A percentile compares a stretch with the other conserved stretches of the same genome.
These are phyloP conservation scores for Cucumis hystrix DNA, from an alignment of 306 rosid genomes.

Conservation along the genomic window DNA sequence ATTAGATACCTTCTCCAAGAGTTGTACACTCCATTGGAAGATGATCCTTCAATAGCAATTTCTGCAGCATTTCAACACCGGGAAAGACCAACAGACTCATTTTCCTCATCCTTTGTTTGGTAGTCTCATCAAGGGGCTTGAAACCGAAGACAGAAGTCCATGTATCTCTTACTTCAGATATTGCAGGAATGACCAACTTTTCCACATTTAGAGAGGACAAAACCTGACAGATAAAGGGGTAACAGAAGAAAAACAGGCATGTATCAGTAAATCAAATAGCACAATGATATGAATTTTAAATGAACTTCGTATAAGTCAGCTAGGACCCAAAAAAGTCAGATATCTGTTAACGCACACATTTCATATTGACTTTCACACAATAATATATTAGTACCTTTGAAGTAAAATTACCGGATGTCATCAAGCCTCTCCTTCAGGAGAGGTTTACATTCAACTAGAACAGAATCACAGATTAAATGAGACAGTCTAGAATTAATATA, in stretches of 20 bases:
- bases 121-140: slow-evolving; percentile 42
- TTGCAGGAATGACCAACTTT: slow-evolving; percentile 81
- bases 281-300: not conserved
- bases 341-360: not conserved
- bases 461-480: not conserved
- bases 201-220: slow-evolving; percentile 67
- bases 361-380: not conserved
- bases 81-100: slow-evolving; percentile 76
- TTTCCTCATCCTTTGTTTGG: slow-evolving; percentile 42
- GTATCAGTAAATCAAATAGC: not conserved
- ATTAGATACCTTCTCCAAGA: slow-evolving; percentile 30
- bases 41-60: slow-evolving; percentile 26
- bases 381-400: not conserved
- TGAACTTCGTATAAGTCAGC: not conserved
- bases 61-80: slow-evolving; percentile 69
- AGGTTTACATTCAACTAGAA: not conserved
- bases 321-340: not conserved
- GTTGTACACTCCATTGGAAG: slow-evolving; percentile 17
- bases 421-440: not conserved
- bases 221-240: slow-evolving; percentile 28
- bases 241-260: slow-evolving; percentile 3
- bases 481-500: not conserved
- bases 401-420: not conserved
- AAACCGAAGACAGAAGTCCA: slow-evolving; percentile 90
- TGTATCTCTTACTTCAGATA: slow-evolving; percentile 60